These are phyloP conservation scores for Botrytis medusae DNA, from an alignment of 2,329 filamentous ascomycete species.

Conservation along the genomic window DNA sequence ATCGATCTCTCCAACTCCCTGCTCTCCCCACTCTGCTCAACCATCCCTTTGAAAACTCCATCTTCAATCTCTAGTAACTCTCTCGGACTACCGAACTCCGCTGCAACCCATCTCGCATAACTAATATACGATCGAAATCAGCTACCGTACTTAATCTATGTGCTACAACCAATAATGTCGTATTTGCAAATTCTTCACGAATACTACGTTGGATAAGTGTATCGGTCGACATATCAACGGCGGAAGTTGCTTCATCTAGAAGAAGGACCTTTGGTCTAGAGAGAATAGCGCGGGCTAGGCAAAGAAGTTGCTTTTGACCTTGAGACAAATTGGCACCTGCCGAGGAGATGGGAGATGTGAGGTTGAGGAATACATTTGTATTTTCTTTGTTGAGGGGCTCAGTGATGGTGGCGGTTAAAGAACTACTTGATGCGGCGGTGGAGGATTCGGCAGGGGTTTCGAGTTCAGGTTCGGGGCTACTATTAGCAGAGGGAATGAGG, in stretches of 20 bases:
- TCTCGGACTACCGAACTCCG: conserved; percentile 63
- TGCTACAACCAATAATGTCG: conserved; percentile 70
- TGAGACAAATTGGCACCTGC: conserved; percentile 72
- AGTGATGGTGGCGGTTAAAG: neutral
- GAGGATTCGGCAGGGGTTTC: conserved; percentile 15
- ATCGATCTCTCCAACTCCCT: conserved; percentile 31
- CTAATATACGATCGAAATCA: conserved; percentile 73
- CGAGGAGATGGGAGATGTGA: conserved; percentile 63
- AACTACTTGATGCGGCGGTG: conserved; percentile 4
- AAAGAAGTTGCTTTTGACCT: conserved; percentile 72
- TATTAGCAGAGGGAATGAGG: conserved; percentile 54
- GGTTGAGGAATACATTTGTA: conserved; percentile 62
- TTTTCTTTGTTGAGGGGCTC: conserved; percentile 49
- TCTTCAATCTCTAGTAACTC: conserved; percentile 46
- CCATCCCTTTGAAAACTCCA: conserved; percentile 29
- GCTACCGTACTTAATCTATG: conserved; percentile 73
- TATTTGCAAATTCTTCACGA: conserved; percentile 66
- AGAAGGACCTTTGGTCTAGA: conserved; percentile 71
- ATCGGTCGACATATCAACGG: conserved; percentile 75
- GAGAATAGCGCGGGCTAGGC: conserved; percentile 69
- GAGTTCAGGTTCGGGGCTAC: conserved; percentile 6
- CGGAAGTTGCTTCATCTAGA: conserved; percentile 74
- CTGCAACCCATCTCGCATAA: conserved; percentile 67
- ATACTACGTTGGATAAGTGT: conserved; percentile 70
- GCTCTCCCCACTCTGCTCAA: conserved; percentile 38